Base-by-base conservation (phyloP, 225 moss, liverwort and hornwort genomes). In the Rhytidiadelphus loreus region DNA sequence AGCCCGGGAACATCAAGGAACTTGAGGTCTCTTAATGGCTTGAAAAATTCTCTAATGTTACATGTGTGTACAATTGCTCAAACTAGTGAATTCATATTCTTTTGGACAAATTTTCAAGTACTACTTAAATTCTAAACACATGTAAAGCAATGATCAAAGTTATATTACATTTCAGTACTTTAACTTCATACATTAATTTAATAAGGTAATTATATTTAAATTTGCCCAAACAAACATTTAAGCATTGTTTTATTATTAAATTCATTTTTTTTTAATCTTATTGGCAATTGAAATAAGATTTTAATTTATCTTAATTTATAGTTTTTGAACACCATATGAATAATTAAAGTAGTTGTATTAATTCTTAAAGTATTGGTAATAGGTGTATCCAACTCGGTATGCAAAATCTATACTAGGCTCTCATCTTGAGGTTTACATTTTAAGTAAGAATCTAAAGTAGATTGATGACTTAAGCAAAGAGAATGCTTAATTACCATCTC, bases 151-250 rank as follows among this genome's bases (percentile, higher is more conserved):
- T 24, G 23, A 4, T 41, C 41, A n/a, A 70, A 41, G 7, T 41
- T 24, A 25, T 70, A 24, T 24, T 24, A 41, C 4, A 14, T 68
- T 70, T 25, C 1, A 39, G 1, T 2, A 41, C 25, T 22, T 70
- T 41, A 70, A 41, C 0, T 1, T 4, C 4, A 23, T 0, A 0
- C 7, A 70, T 70, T 70, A 3, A 39, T 39, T 39, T 23, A 39
- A 10, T 64, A 65, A 65, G 35, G 7, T 41, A 12, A 69, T 1
- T 7, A 39, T 23, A 0, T n/a, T n/a, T 9, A 68, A n/a, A n/a
- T n/a, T 68, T 68, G 6, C 39, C 22, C 23, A 23, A 68, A 65
- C 19, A 65, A 64, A 39, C 23, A 39, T 39, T 4, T 39, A 12
- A 39, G 23, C 39, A 69, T 69, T 39, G 7, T 39, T 23, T 23